Evolutionary conservation across 2,329 filamentous ascomycete genomes (phyloP).

Genomic region (Colletotrichum shisoi): DNA sequence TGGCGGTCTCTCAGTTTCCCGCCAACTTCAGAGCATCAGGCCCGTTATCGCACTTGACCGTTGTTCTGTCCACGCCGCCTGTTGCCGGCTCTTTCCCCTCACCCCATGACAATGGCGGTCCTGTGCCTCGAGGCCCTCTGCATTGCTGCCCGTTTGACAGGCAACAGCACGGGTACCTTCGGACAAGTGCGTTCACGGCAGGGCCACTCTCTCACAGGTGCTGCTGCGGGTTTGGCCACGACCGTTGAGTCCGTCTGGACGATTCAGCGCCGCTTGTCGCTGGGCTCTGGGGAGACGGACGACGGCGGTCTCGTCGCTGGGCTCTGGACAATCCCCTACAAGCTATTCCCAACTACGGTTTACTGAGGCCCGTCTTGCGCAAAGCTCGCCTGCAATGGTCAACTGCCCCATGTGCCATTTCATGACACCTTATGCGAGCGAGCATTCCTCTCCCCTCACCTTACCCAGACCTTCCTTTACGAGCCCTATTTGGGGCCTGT

Average conservation of each 20-base stretch:
- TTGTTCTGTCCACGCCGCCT: background rate
- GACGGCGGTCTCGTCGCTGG: background rate
- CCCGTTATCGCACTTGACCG: slow-evolving; percentile 34
- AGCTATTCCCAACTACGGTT: too few species aligned
- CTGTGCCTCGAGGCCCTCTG: background rate
- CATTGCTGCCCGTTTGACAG: background rate
- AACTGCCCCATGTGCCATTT: background rate
- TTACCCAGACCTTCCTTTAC: background rate
- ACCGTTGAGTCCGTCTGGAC: background rate
- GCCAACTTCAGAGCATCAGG: slow-evolving; percentile 18
- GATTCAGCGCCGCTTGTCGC: background rate
- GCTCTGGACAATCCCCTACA: background rate
- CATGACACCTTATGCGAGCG: background rate
- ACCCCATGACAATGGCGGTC: background rate
- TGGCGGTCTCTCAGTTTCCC: background rate
- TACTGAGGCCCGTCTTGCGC: background rate
- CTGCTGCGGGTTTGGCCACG: background rate
- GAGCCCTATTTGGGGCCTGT: background rate
- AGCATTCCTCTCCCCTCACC: slow-evolving; percentile 4
- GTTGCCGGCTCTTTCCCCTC: background rate
- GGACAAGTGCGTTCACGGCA: slow-evolving; percentile 4
- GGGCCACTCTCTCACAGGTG: background rate
- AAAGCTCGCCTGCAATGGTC: background rate
- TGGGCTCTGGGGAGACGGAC: background rate
- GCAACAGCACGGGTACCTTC: slow-evolving; percentile 12